Percentiles rank a stretch among this genome's conserved stretches.
phyloP scores from a whole-genome alignment of 108 stramenopile species.

The Cyclotella atomus region DNA sequence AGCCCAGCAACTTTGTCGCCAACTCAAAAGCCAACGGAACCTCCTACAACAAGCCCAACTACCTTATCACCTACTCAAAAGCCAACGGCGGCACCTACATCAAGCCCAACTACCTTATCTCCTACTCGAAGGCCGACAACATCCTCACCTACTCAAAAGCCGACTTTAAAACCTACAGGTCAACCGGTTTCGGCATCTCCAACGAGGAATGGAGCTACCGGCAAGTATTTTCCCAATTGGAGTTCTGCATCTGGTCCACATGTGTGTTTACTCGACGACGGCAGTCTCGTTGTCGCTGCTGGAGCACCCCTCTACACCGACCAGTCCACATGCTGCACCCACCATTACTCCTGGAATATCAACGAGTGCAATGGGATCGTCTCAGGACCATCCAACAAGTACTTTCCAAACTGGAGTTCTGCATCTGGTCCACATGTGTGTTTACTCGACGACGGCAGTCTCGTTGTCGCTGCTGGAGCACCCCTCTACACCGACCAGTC shows the following conservation, averaged over 20 bases:
- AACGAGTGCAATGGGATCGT: not conserved
- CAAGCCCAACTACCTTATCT: not conserved
- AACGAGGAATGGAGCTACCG: not conserved
- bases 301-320: not conserved
- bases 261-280: not conserved
- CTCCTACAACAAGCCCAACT: not conserved
- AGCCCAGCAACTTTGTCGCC: not conserved
- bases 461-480: not conserved
- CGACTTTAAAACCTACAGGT: not conserved
- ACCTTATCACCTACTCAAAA: not conserved
- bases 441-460: slow-evolving; percentile 1
- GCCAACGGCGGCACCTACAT: not conserved
- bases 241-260: not conserved
- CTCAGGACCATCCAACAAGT: not conserved
- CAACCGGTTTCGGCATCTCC: not conserved
- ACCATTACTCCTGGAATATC: not conserved
- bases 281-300: not conserved
- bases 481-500: not conserved
- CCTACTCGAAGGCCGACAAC: not conserved
- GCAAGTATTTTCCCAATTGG: not conserved
- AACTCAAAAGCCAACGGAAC: not conserved
- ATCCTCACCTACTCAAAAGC: too few species aligned
- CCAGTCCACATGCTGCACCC: not conserved
- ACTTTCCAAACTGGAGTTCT: slow-evolving; percentile 1
- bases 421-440: slow-evolving; percentile 1